A percentile compares a stretch with the other conserved stretches of the same genome.
Evolutionary conservation across 2,329 filamentous ascomycete species (phyloP).

Genomic region (Phoma sp.): DNA sequence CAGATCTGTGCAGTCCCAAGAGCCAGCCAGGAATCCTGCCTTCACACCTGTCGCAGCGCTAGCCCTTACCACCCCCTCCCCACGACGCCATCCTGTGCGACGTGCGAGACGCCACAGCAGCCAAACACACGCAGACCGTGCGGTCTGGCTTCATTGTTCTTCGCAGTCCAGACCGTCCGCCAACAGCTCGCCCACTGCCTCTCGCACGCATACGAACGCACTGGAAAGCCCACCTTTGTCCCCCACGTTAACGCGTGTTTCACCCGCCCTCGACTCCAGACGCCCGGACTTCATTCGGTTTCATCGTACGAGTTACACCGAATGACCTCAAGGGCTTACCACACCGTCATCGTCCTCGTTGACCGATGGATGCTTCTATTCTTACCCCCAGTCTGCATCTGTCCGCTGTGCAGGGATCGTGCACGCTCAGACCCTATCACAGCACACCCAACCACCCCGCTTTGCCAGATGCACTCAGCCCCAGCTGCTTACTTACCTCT

Average conservation of each 20-base stretch:
- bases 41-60: neutral
- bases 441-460: constrained; percentile 21
- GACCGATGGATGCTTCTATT: constrained; percentile 28
- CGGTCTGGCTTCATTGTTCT: too few species aligned
- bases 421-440: constrained; percentile 23
- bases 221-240: constrained; percentile 6
- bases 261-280: constrained; percentile 20
- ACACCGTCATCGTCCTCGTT: constrained; percentile 23
- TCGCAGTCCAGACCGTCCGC: neutral
- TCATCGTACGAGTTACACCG: constrained; percentile 13
- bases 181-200: neutral
- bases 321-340: constrained; percentile 17
- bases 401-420: constrained; percentile 20
- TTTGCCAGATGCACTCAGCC: constrained; percentile 33
- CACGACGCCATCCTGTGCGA: constrained; percentile 11
- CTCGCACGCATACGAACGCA: neutral
- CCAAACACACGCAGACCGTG: too few species aligned
- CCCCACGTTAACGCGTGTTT: constrained; percentile 21
- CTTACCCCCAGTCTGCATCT: constrained; percentile 11
- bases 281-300: constrained; percentile 9
- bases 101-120: neutral
- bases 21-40: neutral
- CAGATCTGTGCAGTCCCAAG: constrained; percentile 2
- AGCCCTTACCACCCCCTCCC: neutral
- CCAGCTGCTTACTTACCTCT: constrained; percentile 25